Conservation (phyloP, 192 early-diverging fungal genomes). For the Dissophora ornata region DNA sequence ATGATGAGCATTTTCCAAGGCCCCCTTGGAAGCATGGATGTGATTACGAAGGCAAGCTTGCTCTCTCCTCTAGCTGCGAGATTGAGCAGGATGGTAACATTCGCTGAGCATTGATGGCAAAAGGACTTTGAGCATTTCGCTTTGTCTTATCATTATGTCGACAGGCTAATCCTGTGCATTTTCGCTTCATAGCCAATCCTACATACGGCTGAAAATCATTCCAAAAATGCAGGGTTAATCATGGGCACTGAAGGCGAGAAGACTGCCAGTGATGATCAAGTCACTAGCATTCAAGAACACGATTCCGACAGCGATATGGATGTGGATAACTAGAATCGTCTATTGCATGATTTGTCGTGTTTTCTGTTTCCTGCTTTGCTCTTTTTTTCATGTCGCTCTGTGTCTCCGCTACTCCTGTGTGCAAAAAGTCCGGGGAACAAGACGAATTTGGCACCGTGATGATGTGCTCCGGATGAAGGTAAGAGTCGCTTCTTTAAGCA, state of each 20-base stretch:
- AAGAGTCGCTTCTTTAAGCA: too few relatives aligned
- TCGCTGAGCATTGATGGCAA: background rate
- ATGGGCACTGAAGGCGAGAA: too few relatives aligned
- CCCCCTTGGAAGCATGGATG: background rate
- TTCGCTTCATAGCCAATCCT: background rate
- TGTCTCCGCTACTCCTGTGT: too few relatives aligned
- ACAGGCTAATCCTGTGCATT: conserved; percentile 6
- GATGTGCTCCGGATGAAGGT: too few relatives aligned
- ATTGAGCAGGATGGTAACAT: conserved; percentile 29
- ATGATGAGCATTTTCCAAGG: conserved; percentile 10
- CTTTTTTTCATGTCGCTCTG: background rate
- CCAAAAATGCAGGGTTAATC: too few relatives aligned
- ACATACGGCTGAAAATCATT: too few relatives aligned
- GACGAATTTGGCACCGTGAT: too few relatives aligned
- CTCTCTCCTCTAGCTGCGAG: conserved; percentile 23
- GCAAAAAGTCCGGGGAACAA: too few relatives aligned
- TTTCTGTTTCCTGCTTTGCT: background rate
- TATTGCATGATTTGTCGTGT: background rate
- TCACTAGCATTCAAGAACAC: background rate
- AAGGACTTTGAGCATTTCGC: background rate
- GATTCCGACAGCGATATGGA: conserved; percentile 13
- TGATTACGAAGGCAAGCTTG: conserved; percentile 19
- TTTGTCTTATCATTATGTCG: background rate
- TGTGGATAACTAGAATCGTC: conserved; percentile 18
- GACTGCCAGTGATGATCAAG: background rate